phyloP scores from a whole-genome alignment of 495 filamentous ascomycete genomes.

The Hypomontagnella submonticulosa region DNA sequence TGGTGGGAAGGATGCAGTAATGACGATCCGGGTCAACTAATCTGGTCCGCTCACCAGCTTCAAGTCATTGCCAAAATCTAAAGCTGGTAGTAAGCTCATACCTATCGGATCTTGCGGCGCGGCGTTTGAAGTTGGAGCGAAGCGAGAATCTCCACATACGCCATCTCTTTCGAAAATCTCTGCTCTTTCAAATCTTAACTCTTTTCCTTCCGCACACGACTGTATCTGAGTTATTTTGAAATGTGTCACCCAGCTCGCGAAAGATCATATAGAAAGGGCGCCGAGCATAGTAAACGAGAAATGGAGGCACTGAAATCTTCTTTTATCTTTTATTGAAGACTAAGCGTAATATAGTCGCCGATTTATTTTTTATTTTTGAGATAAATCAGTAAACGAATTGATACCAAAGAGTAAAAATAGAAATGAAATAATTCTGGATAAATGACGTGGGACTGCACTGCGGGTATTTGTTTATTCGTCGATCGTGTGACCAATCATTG shows the following conservation, averaged over 20 bases:
- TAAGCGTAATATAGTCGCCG: slow-evolving; percentile 24
- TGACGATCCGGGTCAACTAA: slow-evolving; percentile 11
- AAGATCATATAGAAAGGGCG: slow-evolving; percentile 36
- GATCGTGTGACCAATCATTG: neutral
- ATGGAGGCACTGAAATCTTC: slow-evolving; percentile 5
- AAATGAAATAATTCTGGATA: slow-evolving; percentile 27
- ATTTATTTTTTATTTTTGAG: too few species aligned
- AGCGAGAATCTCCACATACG: slow-evolving; percentile 21
- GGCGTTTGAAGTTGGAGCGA: slow-evolving; percentile 21
- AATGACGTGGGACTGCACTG: slow-evolving; percentile 6
- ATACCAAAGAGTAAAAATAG: slow-evolving; percentile 34
- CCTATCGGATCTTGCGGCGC: slow-evolving; percentile 14
- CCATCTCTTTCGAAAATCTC: slow-evolving; percentile 30
- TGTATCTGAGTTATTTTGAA: slow-evolving; percentile 28
- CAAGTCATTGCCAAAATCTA: neutral
- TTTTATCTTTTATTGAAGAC: slow-evolving; percentile 18
- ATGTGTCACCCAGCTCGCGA: slow-evolving; percentile 17
- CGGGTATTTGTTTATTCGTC: slow-evolving; percentile 1
- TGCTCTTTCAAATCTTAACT: slow-evolving; percentile 26
- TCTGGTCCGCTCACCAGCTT: slow-evolving; percentile 1
- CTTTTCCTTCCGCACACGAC: slow-evolving; percentile 40
- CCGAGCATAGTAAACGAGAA: slow-evolving; percentile 40
- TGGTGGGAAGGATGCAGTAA: slow-evolving; percentile 3
- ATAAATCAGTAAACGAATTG: slow-evolving; percentile 41
- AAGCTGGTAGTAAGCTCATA: neutral